Evolutionary conservation across 495 filamentous ascomycete species (phyloP), one percentile per base, ranked within the genome.

Genomic region (Penicillium nucicola): DNA sequence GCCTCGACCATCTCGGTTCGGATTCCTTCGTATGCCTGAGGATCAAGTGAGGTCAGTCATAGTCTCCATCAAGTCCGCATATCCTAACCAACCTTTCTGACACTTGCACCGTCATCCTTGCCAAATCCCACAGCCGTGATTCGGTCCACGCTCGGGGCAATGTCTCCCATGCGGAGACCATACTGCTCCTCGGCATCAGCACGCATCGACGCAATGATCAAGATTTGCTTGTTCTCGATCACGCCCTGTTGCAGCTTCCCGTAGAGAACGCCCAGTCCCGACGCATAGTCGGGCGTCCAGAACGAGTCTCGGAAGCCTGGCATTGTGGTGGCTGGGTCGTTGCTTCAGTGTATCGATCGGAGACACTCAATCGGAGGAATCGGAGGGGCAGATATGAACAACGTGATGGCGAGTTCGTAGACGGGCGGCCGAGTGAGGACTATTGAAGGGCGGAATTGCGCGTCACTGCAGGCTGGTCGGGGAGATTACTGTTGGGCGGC

Each of bases 191-290:
- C 93, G 31, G 93, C 90, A 61, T 97, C 93, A 55, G 93, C 93
- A 71, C 93, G 89, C 88, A 97, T 83, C 30, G 88, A 87, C 20
- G 93, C 91, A 58, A 99, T 82, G 15, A 85, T 90, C 41, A 97
- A 69, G 39, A 99, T 77, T 69, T 99, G 93, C 69, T 90, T 88
- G 63, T 99, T 95, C 71, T 97, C 95, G 62, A 90, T 81, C 35
- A 90, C 85, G 45, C 93, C 95, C 65, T 99, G 93, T 70, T 97
- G 92, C 38, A 99, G 84, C 74, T 99, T 99, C 61, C 83, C 87
- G 62, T 97, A 99, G 51, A 99, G 82, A 36, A 99, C 92, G 34
- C 92, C 93, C 49, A 99, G 82, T 31, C 93, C 91, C 70, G 86
- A 86, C 56, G 91, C 89, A 71, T 96, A 96, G 75, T 97, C 92